Percentiles rank a stretch among this genome's conserved stretches.
Conservation (phyloP, 192 early-diverging fungal species). For the Ambispora gerdemannii region DNA sequence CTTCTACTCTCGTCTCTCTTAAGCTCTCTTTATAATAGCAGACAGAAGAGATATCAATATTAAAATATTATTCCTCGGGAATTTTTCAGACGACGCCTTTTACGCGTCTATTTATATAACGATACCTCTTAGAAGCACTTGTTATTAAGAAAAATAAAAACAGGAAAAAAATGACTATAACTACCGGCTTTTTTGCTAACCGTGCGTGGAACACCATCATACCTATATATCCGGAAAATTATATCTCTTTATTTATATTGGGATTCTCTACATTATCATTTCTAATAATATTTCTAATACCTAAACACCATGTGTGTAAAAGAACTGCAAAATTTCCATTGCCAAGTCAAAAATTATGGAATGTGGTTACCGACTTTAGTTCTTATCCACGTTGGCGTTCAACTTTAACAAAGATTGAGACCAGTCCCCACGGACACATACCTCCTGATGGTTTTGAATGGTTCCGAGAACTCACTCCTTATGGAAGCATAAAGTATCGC, state of each 20-base stretch:
- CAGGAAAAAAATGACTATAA: no score
- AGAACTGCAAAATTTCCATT: not conserved
- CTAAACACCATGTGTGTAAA: constrained; percentile 7
- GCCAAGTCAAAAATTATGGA: not conserved
- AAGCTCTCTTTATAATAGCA: no score
- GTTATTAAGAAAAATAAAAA: no score
- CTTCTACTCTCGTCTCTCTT: no score
- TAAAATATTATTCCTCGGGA: no score
- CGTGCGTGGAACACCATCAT: no score
- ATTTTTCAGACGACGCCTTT: no score
- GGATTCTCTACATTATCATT: not conserved
- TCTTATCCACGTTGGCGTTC: constrained; percentile 10
- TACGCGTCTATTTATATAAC: no score
- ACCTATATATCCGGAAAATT: no score
- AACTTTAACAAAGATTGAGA: not conserved
- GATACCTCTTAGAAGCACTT: no score
- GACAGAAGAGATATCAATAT: no score
- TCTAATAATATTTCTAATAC: not conserved
- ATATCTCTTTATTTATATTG: not conserved
- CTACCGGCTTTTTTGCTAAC: no score
- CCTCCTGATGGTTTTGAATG: constrained; percentile 17
- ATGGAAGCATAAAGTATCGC: not conserved
- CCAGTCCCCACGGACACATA: not conserved
- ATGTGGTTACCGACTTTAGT: not conserved
- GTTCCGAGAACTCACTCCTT: constrained; percentile 3